Evolutionary conservation across 345 rosid genomes (phyloP).

Genomic region (Euphorbia tirucalli): DNA sequence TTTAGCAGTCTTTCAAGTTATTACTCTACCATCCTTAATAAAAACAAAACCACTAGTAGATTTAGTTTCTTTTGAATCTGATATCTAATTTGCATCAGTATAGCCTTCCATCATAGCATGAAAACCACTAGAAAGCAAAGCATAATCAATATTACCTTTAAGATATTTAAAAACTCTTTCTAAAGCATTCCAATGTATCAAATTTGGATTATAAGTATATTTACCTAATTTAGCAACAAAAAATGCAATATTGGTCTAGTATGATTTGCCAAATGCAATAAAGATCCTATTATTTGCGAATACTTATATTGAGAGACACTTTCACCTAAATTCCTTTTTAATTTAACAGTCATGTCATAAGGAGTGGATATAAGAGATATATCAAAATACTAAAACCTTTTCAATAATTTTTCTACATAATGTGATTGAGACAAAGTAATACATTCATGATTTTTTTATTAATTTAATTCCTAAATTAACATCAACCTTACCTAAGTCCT

Average conservation of each 20-base stretch:
- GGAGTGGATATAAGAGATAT: background rate
- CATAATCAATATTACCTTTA: background rate
- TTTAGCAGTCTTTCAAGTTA: background rate
- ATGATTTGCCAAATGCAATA: background rate
- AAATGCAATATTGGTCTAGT: background rate
- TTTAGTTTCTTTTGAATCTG: background rate
- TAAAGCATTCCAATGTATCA: background rate
- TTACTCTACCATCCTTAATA: background rate
- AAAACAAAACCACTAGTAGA: background rate
- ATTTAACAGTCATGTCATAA: background rate
- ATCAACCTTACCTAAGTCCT: background rate
- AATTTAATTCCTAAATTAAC: background rate
- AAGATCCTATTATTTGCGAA: background rate
- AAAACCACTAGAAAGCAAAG: background rate
- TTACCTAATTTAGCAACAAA: background rate
- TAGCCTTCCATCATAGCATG: background rate
- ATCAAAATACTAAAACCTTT: background rate
- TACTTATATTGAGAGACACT: background rate
- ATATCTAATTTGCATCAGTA: conserved; percentile 1
- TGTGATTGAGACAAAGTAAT: background rate
- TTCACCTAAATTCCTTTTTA: background rate
- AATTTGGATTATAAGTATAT: background rate
- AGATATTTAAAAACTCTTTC: background rate
- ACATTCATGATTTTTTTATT: background rate
- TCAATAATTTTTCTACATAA: background rate